Conservation (phyloP, 2,329 filamentous ascomycete genomes). For the Proliferodiscus dingleyae region DNA sequence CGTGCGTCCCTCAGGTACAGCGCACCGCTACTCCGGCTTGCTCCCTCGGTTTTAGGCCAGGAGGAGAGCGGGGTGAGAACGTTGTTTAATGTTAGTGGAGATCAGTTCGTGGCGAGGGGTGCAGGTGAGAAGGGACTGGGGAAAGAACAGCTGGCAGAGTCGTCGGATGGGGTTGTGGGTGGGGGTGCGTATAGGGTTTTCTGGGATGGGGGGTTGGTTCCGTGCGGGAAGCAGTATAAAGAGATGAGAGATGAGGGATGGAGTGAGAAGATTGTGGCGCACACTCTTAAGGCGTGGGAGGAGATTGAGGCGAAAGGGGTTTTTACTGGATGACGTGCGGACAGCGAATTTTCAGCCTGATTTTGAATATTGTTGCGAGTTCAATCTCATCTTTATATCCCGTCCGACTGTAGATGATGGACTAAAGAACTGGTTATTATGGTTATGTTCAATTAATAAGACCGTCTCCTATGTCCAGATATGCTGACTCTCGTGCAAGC, state of each 20-base stretch:
- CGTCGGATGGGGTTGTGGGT: slow-evolving; percentile 21
- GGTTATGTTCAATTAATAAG: too few species aligned
- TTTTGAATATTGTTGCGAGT: too few species aligned
- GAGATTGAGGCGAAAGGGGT: slow-evolving; percentile 19
- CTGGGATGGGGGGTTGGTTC: slow-evolving; percentile 16
- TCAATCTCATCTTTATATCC: too few species aligned
- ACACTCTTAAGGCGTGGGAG: slow-evolving; percentile 24
- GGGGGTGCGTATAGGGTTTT: slow-evolving; percentile 27
- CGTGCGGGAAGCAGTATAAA: slow-evolving; percentile 15
- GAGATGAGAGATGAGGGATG: slow-evolving; percentile 18
- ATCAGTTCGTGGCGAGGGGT: slow-evolving; percentile 16
- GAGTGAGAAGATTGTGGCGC: slow-evolving; percentile 20
- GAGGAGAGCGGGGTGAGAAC: slow-evolving; percentile 32
- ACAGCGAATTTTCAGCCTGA: too few species aligned
- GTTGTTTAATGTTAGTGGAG: slow-evolving; percentile 21
- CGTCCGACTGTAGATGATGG: too few species aligned
- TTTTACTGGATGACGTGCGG: slow-evolving; percentile 31
- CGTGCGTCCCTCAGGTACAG: slow-evolving; percentile 25
- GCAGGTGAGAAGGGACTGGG: slow-evolving; percentile 1
- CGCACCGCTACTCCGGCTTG: slow-evolving; percentile 24
- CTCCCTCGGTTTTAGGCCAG: slow-evolving; percentile 17
- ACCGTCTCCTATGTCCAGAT: too few species aligned
- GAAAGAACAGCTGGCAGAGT: slow-evolving; percentile 9
- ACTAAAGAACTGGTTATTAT: too few species aligned
- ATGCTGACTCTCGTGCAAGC: too few species aligned